Evolutionary conservation across 306 rosid species (phyloP).

Genomic region (Morella rubra): DNA sequence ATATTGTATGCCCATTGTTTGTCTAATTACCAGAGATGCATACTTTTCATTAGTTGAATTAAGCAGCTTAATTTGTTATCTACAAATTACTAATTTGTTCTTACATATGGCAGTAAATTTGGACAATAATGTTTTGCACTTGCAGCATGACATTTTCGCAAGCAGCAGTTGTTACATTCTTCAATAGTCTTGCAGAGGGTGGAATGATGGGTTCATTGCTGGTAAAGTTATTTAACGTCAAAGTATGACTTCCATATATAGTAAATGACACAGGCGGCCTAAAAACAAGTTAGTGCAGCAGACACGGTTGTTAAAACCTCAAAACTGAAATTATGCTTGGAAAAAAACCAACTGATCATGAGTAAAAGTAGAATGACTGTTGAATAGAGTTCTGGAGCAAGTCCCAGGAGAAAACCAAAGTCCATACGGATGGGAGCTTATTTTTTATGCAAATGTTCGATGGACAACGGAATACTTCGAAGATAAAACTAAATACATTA

Average conservation of each 20-base stretch:
- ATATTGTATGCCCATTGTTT: neutral
- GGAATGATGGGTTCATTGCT: conserved; percentile 58
- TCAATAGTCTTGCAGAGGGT: conserved; percentile 74
- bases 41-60: neutral
- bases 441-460: neutral
- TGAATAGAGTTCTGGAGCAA: neutral
- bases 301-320: neutral
- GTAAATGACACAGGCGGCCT: neutral
- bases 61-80: neutral
- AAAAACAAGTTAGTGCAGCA: neutral
- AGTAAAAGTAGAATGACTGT: neutral
- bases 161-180: conserved; percentile 67
- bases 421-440: neutral
- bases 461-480: neutral
- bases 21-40: neutral
- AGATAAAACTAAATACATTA: neutral
- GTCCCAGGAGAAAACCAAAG: neutral
- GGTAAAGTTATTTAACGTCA: conserved; percentile 40
- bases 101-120: neutral
- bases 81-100: neutral
- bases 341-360: neutral
- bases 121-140: conserved; percentile 31
- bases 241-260: neutral
- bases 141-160: conserved; percentile 74
- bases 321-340: neutral